Evolutionary conservation across 495 filamentous ascomycete genomes (phyloP), one percentile per base, ranked within the genome.

Genomic region (Penicillium soppii): DNA sequence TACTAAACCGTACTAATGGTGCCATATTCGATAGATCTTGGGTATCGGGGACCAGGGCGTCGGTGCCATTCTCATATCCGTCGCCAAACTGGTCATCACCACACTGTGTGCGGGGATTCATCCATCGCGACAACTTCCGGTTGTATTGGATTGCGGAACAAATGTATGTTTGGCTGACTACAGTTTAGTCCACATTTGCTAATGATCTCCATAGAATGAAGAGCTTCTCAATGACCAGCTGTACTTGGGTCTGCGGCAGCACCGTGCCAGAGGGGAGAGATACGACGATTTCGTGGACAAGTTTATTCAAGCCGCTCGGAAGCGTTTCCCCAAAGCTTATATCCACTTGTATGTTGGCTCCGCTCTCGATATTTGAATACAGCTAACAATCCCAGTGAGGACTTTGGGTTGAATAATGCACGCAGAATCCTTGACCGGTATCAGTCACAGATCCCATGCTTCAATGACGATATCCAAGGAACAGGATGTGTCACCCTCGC

Each of bases 21-120:
- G 21, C n/a, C n/a, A n/a, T n/a, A 4, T 78, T 43, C 68, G 2
- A 8, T 43, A 91, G 73, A 95, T 96, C 49, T 79, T 95, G 5
- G 91, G 91, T 0, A 92, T 96, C 47, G 91, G 91, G 2, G 91
- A 95, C 61, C 91, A 95, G 67, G 91, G 91, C n/a, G 87, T 89
- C 4, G 91, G 91, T 12, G 90, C 85, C 6, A 89, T 96, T 43
- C 70, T 94, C 13, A 96, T 96, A 43, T 89, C 86, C 3, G 76
- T 90, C 1, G 91, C 91, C 3, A 96, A 96, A 61, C 72, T 95
- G 12, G 85, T 85, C 6, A 72, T 95, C 26, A 91, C 88, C 29
- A 94, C 91, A 0, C 63, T 92, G 1, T 95, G 91, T 67, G 90
- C 86, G 29, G 91, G 91, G 1, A 86, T 96, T 26, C 86, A 94